Conservation (phyloP, 1,284 basidiomycete species). For the Rugosomyces carneus region DNA sequence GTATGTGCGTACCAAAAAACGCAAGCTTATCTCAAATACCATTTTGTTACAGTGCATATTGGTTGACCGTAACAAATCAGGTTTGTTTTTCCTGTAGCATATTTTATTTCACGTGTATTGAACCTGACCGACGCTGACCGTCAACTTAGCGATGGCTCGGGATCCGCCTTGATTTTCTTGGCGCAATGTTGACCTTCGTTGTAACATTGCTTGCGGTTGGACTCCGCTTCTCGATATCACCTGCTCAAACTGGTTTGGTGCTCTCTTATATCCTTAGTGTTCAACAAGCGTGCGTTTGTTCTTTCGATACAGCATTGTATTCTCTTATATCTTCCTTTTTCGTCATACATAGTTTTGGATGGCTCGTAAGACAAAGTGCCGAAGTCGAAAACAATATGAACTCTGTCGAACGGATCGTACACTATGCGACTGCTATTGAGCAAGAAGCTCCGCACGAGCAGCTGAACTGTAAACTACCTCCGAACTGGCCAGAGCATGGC, state of each 20-base stretch:
- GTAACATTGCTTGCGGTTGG: too few relatives aligned
- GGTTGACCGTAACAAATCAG: conserved; percentile 59
- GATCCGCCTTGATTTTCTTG: conserved; percentile 70
- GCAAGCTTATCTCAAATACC: too few relatives aligned
- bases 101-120: conserved; percentile 14
- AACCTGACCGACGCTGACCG: too few relatives aligned
- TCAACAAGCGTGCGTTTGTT: conserved; percentile 35
- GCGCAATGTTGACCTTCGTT: conserved; percentile 56
- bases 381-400: conserved; percentile 76
- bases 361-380: conserved; percentile 55
- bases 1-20: too few relatives aligned
- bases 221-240: too few relatives aligned
- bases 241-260: conserved; percentile 67
- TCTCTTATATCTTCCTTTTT: too few relatives aligned
- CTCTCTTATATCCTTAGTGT: too few relatives aligned
- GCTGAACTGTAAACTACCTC: too few relatives aligned
- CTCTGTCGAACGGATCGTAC: conserved; percentile 50
- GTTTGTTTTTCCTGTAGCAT: conserved; percentile 20
- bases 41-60: too few relatives aligned
- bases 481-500: too few relatives aligned
- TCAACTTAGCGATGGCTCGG: conserved; percentile 82
- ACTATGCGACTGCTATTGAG: too few relatives aligned
- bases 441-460: background rate
- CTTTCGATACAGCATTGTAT: conserved; percentile 36
- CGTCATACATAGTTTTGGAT: conserved; percentile 50